A percentile compares a stretch with the other conserved stretches of the same genome.
phyloP scores from a whole-genome alignment of 441 rosid genomes.

The Dalechampia spathulata region DNA sequence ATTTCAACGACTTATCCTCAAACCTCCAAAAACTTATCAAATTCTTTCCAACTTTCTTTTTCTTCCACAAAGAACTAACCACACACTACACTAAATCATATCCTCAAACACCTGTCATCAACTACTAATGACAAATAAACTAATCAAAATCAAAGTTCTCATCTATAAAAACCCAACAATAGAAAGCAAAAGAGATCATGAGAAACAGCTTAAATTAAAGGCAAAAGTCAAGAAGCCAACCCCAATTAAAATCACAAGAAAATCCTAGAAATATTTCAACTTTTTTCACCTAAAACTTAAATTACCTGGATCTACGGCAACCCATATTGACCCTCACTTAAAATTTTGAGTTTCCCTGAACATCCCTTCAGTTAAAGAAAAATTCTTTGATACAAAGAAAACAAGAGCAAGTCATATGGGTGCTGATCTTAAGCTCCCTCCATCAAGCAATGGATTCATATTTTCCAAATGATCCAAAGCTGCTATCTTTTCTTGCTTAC shows the following conservation, averaged over 20 bases:
- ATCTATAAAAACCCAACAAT: no score
- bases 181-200: no score
- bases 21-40: slow-evolving; percentile 23
- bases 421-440: background rate
- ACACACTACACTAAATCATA: slow-evolving; percentile 20
- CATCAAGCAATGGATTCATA: background rate
- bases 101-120: slow-evolving; percentile 32
- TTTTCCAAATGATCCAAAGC: slow-evolving; percentile 1
- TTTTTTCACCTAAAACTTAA: slow-evolving; percentile 23
- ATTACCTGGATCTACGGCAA: slow-evolving; percentile 52
- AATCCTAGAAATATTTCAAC: slow-evolving; percentile 32
- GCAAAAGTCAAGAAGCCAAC: no score
- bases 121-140: no score
- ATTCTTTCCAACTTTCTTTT: slow-evolving; percentile 21
- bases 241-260: slow-evolving; percentile 16
- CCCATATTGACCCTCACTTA: slow-evolving; percentile 27
- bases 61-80: slow-evolving; percentile 5
- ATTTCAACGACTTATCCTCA: slow-evolving; percentile 15
- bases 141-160: no score
- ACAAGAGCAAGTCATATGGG: slow-evolving; percentile 3
- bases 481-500: slow-evolving; percentile 12
- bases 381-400: background rate
- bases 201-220: no score
- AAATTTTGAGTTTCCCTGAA: slow-evolving; percentile 18
- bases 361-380: slow-evolving; percentile 1